Conservation (phyloP, 176 grass and related monocot genomes). For the Chloris gayana region DNA sequence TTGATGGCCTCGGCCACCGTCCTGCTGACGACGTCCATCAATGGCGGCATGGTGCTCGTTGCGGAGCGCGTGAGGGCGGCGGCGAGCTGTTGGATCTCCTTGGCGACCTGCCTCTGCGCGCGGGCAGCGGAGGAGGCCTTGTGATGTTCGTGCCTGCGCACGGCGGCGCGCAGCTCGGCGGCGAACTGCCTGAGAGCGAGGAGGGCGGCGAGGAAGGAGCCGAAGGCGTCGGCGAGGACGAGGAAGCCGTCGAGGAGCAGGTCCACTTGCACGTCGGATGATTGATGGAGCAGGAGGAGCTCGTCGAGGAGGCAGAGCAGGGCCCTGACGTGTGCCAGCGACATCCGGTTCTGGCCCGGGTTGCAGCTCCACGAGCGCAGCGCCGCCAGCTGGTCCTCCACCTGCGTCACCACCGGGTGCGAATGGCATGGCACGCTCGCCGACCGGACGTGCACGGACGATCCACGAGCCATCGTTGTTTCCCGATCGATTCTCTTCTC, state of each 20-base stretch:
- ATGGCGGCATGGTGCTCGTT: not conserved
- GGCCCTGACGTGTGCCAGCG: conserved; percentile 44
- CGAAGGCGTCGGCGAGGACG: conserved; percentile 63
- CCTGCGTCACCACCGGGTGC: conserved; percentile 52
- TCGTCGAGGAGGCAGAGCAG: conserved; percentile 71
- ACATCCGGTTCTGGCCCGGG: conserved; percentile 35
- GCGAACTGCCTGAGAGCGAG: conserved; percentile 41
- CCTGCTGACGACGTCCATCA: conserved; percentile 29
- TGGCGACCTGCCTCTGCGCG: conserved; percentile 18
- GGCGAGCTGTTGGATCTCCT: conserved; percentile 49
- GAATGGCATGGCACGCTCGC: conserved; percentile 57
- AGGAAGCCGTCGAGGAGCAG: conserved; percentile 62
- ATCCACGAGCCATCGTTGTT: conserved; percentile 24
- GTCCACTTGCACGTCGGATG: no score
- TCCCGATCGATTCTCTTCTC: no score
- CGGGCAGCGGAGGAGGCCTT: conserved; percentile 42
- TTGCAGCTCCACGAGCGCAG: conserved; percentile 33
- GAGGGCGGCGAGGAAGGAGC: conserved; percentile 44
- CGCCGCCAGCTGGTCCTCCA: conserved; percentile 53
- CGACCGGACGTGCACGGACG: conserved; percentile 46
- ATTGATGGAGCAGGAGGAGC: conserved; percentile 51
- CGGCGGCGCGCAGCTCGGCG: conserved; percentile 40
- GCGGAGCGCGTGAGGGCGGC: not conserved
- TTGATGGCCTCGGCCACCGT: conserved; percentile 43
- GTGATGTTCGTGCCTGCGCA: conserved; percentile 34